phyloP scores from a whole-genome alignment of 768 basidiomycete genomes.

The Lactarius deliciosus region DNA sequence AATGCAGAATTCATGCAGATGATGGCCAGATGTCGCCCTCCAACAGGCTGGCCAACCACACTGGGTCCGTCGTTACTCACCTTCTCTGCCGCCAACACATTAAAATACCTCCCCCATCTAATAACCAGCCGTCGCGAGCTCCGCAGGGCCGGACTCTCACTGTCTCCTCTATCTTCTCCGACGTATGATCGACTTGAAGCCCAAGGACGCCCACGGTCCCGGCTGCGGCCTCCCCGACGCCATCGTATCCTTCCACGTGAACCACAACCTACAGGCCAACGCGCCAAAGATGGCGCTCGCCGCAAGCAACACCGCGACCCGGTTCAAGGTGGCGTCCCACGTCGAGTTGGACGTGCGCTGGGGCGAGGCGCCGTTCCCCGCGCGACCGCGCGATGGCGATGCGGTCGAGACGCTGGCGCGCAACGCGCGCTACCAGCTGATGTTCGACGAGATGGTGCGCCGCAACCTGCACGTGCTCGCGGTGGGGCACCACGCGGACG shows the following conservation, averaged over 20 bases:
- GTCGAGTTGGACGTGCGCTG: conserved; percentile 53
- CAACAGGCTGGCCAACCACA: conserved; percentile 47
- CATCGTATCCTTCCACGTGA: conserved; percentile 60
- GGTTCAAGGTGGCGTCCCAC: conserved; percentile 46
- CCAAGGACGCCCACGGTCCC: conserved; percentile 29
- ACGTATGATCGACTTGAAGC: conserved; percentile 26
- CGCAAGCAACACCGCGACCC: conserved; percentile 45
- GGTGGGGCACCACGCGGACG: conserved; percentile 77
- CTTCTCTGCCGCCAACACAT: background rate
- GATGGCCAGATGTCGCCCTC: conserved; percentile 49
- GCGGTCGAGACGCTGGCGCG: conserved; percentile 60
- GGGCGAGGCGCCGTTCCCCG: conserved; percentile 53
- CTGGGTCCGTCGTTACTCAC: conserved; percentile 41
- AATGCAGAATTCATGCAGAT: conserved; percentile 48
- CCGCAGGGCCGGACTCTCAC: conserved; percentile 82
- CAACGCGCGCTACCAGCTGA: conserved; percentile 51
- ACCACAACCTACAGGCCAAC: conserved; percentile 65
- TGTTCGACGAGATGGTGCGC: conserved; percentile 49
- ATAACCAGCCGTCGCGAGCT: conserved; percentile 65
- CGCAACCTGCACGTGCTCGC: conserved; percentile 47
- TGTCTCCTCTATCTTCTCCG: conserved; percentile 71
- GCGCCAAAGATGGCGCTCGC: conserved; percentile 56
- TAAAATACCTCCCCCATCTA: background rate
- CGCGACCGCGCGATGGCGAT: conserved; percentile 40
- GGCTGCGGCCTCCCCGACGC: conserved; percentile 15